phyloP scores from a whole-genome alignment of 768 basidiomycete species.

The Austroboletus eburneus region DNA sequence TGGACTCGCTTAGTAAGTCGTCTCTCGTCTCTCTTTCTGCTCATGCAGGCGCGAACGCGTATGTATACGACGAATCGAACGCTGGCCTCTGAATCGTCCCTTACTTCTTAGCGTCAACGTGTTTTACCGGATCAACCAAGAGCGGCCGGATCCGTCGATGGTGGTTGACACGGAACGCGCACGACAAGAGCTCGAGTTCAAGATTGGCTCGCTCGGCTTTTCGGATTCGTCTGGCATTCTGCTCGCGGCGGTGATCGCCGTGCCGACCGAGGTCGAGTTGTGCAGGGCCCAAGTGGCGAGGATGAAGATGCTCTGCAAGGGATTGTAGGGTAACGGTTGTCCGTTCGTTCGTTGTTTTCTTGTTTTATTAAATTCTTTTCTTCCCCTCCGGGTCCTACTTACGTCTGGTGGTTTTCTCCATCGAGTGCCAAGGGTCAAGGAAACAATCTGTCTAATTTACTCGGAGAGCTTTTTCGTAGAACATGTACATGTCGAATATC shows the following conservation, averaged over 20 bases:
- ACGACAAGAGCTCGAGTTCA: constrained; percentile 80
- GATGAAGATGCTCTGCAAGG: constrained; percentile 68
- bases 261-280: constrained; percentile 60
- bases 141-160: constrained; percentile 45
- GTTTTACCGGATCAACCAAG: constrained; percentile 80
- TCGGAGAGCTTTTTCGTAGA: too few species aligned
- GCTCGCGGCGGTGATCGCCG: constrained; percentile 36
- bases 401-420: too few species aligned
- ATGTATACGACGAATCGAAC: too few species aligned
- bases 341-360: too few species aligned
- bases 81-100: too few species aligned
- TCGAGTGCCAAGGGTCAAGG: too few species aligned
- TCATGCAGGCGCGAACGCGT: too few species aligned
- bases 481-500: too few species aligned
- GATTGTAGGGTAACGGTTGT: too few species aligned
- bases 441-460: too few species aligned
- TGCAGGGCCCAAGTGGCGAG: constrained; percentile 68
- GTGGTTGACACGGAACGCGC: constrained; percentile 52
- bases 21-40: background rate
- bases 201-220: constrained; percentile 87
- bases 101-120: constrained; percentile 74
- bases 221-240: constrained; percentile 74
- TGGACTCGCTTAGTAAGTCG: constrained; percentile 80
- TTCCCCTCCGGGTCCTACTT: too few species aligned
- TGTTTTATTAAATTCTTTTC: too few species aligned